Percentiles rank a stretch among this genome's conserved stretches.
These are phyloP conservation scores for Abrus precatorius DNA, from an alignment of 306 rosid species.

Conservation along the genomic window DNA sequence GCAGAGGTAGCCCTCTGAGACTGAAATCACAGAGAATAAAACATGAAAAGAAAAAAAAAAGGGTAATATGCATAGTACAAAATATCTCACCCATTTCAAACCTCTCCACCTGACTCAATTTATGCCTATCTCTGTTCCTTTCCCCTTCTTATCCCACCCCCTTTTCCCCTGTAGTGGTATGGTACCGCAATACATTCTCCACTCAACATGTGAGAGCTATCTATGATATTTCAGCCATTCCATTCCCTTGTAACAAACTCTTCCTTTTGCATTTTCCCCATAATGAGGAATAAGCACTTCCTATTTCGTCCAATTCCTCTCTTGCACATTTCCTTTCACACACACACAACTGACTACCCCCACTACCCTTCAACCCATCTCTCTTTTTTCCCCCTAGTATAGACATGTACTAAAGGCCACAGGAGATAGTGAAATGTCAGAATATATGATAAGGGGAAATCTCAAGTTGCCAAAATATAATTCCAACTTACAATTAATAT, in stretches of 20 bases:
- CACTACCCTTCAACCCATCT: not conserved
- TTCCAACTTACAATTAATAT: too few species aligned
- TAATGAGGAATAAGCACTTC: not conserved
- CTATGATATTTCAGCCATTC: not conserved
- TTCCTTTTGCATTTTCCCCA: not conserved
- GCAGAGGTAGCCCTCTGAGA: not conserved
- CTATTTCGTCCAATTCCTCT: not conserved
- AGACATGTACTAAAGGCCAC: too few species aligned
- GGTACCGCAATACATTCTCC: not conserved
- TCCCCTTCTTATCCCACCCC: not conserved
- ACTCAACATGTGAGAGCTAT: not conserved
- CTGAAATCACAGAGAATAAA: not conserved
- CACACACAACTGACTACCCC: not conserved
- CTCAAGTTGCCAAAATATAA: too few species aligned
- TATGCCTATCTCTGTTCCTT: not conserved
- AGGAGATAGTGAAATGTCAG: too few species aligned
- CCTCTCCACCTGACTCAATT: too few species aligned
- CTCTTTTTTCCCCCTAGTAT: too few species aligned
- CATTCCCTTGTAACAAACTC: not conserved
- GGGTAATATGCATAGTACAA: not conserved
- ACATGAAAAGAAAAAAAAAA: not conserved
- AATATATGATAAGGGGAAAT: too few species aligned
- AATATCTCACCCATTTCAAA: not conserved
- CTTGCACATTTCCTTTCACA: not conserved
- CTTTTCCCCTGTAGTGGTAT: not conserved